phyloP scores from a whole-genome alignment of 768 basidiomycete species.

The Melanogaster broomeanus region DNA sequence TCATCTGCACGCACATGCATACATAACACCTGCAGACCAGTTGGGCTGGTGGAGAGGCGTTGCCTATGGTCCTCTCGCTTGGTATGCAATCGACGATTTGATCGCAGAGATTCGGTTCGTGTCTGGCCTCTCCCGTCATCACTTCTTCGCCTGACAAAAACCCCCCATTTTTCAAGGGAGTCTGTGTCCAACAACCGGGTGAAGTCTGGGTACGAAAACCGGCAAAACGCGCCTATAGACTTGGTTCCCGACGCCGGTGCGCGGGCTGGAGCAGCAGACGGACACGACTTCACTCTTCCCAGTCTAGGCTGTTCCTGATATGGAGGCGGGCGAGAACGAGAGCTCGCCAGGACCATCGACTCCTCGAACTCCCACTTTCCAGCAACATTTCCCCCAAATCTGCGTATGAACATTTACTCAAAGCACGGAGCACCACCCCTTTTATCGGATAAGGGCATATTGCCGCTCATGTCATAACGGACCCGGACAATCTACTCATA shows the following conservation, averaged over 20 bases:
- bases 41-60: constrained; percentile 74
- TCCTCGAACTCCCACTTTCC: constrained; percentile 30
- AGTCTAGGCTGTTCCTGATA: constrained; percentile 45
- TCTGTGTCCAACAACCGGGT: constrained; percentile 81
- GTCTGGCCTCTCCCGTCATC: constrained; percentile 1
- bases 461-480: neutral
- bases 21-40: constrained; percentile 61
- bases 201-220: constrained; percentile 71
- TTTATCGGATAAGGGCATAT: neutral
- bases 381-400: constrained; percentile 42
- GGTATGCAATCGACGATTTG: constrained; percentile 77
- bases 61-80: constrained; percentile 67
- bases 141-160: constrained; percentile 4
- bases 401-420: constrained; percentile 27
- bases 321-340: constrained; percentile 38
- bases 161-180: constrained; percentile 44
- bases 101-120: constrained; percentile 80
- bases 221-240: constrained; percentile 67
- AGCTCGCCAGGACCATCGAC: constrained; percentile 1
- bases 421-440: neutral
- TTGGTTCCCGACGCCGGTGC: constrained; percentile 71
- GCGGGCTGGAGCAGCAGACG: constrained; percentile 63
- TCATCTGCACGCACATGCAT: constrained; percentile 79
- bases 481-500: neutral
- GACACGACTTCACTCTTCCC: constrained; percentile 58